Conservation (phyloP, 2,329 filamentous ascomycete genomes). For the Sporothrix euskadiensis region DNA sequence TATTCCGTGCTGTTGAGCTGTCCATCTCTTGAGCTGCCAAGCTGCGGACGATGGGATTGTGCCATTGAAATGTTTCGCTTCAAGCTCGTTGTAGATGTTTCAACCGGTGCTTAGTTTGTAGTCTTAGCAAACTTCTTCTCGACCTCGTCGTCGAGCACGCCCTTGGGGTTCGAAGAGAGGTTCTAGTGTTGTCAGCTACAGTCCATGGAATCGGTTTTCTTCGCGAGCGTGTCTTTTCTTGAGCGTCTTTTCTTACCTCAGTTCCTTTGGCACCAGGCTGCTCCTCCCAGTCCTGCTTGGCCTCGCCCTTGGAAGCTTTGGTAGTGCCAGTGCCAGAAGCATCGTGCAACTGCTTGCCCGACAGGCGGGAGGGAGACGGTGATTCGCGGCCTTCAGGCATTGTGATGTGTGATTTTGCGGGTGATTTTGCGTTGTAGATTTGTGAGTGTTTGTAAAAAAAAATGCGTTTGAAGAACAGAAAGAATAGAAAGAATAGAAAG, state of each 20-base stretch:
- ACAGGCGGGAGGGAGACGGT: constrained; percentile 69
- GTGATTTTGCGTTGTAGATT: neutral
- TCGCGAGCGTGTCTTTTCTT: neutral
- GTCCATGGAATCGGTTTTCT: constrained; percentile 39
- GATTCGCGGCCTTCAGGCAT: constrained; percentile 74
- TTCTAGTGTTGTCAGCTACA: neutral
- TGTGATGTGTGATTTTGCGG: constrained; percentile 38
- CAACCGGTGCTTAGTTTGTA: neutral
- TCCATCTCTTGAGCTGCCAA: no score
- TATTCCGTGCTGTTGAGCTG: neutral
- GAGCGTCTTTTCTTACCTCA: constrained; percentile 19
- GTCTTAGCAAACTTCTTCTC: constrained; percentile 63
- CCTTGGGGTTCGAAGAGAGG: constrained; percentile 66
- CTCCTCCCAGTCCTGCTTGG: constrained; percentile 46
- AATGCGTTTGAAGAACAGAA: neutral
- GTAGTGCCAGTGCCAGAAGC: constrained; percentile 56
- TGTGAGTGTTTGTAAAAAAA: no score
- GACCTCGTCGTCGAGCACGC: constrained; percentile 60
- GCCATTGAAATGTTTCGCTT: neutral
- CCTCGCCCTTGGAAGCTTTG: constrained; percentile 53
- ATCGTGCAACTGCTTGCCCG: constrained; percentile 63
- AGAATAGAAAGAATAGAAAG: neutral
- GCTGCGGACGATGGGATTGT: neutral
- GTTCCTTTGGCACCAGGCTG: constrained; percentile 20
- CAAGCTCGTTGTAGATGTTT: neutral